A percentile compares a stretch with the other conserved stretches of the same genome.
Conservation (phyloP, 768 basidiomycete genomes). For the Lactifluus pinguis region DNA sequence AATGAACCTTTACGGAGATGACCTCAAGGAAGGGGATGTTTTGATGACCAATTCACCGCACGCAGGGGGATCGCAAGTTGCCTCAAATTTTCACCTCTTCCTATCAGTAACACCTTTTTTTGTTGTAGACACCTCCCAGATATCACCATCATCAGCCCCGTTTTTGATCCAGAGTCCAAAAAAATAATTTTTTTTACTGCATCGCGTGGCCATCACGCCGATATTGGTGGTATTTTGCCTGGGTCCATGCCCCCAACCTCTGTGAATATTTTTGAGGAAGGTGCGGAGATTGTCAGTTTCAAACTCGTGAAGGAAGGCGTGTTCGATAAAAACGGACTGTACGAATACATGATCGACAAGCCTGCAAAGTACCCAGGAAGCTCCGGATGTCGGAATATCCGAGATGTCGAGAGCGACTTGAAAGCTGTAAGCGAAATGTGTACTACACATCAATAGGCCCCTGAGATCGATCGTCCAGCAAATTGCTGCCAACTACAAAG, state of each 20-base stretch:
- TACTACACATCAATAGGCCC: not conserved
- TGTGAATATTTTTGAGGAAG: constrained; percentile 87
- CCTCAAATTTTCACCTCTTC: constrained; percentile 7
- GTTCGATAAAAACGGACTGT: constrained; percentile 67
- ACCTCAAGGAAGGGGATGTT: constrained; percentile 83
- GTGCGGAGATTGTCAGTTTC: constrained; percentile 84
- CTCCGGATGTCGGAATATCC: constrained; percentile 78
- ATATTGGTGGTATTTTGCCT: constrained; percentile 87
- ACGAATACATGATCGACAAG: constrained; percentile 73
- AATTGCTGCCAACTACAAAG: constrained; percentile 92
- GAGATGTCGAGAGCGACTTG: constrained; percentile 86
- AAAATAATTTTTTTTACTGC: constrained; percentile 91
- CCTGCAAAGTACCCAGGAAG: constrained; percentile 78
- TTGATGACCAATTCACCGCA: constrained; percentile 87
- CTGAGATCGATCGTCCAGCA: constrained; percentile 40
- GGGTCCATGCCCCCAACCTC: constrained; percentile 95
- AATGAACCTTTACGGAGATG: constrained; percentile 63
- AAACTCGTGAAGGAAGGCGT: constrained; percentile 80
- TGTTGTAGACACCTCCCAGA: constrained; percentile 64
- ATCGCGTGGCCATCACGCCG: constrained; percentile 89
- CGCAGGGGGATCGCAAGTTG: constrained; percentile 77
- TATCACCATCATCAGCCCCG: constrained; percentile 90
- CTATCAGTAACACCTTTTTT: constrained; percentile 5
- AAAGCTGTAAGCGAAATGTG: constrained; percentile 58
- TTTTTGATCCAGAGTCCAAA: constrained; percentile 54